Conservation (phyloP, 805 yeast genomes). For the Wickerhamomyces subpelliculosus region DNA sequence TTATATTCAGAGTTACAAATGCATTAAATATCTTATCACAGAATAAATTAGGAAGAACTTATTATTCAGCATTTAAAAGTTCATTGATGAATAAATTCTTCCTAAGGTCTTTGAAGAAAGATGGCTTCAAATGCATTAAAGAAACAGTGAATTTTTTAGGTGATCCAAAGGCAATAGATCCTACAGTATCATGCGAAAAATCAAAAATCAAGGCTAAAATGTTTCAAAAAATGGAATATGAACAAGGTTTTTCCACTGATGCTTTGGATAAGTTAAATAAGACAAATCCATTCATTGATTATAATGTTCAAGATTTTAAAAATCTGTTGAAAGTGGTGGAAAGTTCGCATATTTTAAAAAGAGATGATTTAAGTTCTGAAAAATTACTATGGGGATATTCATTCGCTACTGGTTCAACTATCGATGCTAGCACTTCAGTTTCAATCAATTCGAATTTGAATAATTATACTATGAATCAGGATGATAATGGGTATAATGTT, state of each 20-base stretch:
- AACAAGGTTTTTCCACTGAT: neutral
- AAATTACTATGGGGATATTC: neutral
- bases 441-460: neutral
- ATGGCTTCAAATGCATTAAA: constrained; percentile 18
- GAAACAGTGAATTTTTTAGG: constrained; percentile 17
- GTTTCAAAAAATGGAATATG: neutral
- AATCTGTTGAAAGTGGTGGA: neutral
- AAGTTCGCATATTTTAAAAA: constrained; percentile 7
- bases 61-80: constrained; percentile 20
- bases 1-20: constrained; percentile 7
- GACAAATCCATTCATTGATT: constrained; percentile 11
- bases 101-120: constrained; percentile 16
- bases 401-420: neutral
- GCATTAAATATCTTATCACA: constrained; percentile 15
- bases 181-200: constrained; percentile 10
- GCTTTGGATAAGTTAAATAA: constrained; percentile 14
- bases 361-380: neutral
- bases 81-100: constrained; percentile 17
- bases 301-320: constrained; percentile 5
- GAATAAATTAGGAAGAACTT: constrained; percentile 13
- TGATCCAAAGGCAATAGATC: constrained; percentile 12
- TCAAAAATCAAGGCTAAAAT: constrained; percentile 3
- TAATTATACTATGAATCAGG: no score
- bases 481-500: neutral
- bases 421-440: neutral